These are phyloP conservation scores for Cicer bijugum DNA, from an alignment of 306 rosid species.

Conservation along the genomic window DNA sequence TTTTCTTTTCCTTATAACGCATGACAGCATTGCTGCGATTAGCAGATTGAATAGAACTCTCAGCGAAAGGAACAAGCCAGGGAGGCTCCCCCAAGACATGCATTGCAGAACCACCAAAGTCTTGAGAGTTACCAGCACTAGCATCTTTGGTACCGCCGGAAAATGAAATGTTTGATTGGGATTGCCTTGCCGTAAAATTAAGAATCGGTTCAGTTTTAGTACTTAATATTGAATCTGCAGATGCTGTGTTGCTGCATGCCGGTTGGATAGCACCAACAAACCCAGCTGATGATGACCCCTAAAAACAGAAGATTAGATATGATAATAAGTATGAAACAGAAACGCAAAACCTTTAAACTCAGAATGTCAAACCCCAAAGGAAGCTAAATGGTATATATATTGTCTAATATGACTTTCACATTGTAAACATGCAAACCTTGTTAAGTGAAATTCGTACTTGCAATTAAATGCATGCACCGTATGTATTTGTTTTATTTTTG, in stretches of 20 bases:
- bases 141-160: conserved; percentile 74
- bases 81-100: conserved; percentile 91
- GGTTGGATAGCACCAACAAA: conserved; percentile 58
- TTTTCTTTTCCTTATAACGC: conserved; percentile 98
- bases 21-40: conserved; percentile 86
- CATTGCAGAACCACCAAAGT: conserved; percentile 85
- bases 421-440: conserved; percentile 18
- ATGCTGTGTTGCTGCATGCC: conserved; percentile 77
- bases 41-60: conserved; percentile 68
- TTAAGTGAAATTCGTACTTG: conserved; percentile 21
- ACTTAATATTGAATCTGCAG: conserved; percentile 81
- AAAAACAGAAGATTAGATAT: conserved; percentile 38
- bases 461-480: conserved; percentile 5
- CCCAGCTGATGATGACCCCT: conserved; percentile 66
- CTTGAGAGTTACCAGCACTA: conserved; percentile 75
- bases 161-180: conserved; percentile 73
- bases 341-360: conserved; percentile 22
- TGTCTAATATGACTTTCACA: conserved; percentile 25
- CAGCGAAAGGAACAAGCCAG: conserved; percentile 81
- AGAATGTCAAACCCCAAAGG: conserved; percentile 4
- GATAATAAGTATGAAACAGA: conserved; percentile 29
- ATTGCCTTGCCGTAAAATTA: conserved; percentile 59
- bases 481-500: background rate
- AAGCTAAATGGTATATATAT: conserved; percentile 22
- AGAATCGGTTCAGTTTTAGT: conserved; percentile 78